Evolutionary conservation across 1,284 basidiomycete genomes (phyloP), one percentile per base, ranked within the genome.

Genomic region (Fomitiporia mediterranea): DNA sequence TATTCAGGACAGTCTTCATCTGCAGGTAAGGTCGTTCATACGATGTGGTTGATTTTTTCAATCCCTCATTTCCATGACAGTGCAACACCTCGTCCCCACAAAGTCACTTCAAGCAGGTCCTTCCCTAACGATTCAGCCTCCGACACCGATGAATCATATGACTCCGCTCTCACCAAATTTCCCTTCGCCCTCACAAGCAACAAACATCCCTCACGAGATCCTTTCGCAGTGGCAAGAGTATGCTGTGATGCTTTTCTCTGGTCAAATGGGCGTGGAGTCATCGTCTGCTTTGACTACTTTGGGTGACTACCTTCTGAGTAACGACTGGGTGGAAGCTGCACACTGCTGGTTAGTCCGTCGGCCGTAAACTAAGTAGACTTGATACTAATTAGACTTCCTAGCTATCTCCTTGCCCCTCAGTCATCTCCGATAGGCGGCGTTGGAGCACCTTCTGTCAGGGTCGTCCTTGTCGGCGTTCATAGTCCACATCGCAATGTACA

Each of bases 371-470:
- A 4, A 52, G 50, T 34, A 9, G 13, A 34, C 17, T 27, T 35
- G 35, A 19, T 25, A 40, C 62, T 51, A 42, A 67, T 4, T 23
- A 51, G 15, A 38, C 50, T 39, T 55, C 54, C 11, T 53, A 97
- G 94, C 67, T 97, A 94, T 69, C 73, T 98, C 11, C 79, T 99
- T 30, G 91, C 95, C 4, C 91, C 90, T 15, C 83, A 88, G 61
- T 89, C 91, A 0, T 87, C 92, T 2, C 79, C 84, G 35, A 70
- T 92, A 11, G 87, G 87, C 35, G 89, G 87, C 17, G 63, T 84
- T 39, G 83, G 84, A 13, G 76, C 79, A 55, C 78, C 81, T 4
- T 72, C 81, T 15, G 77, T 78, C 44, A 82, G 89, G 27, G 72
- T 91, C 39, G 74, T 82, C 11, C 71, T 94, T 23, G 67, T 91